phyloP scores from a whole-genome alignment of 2,329 filamentous ascomycete genomes.

The Rutstroemia sydowiana region DNA sequence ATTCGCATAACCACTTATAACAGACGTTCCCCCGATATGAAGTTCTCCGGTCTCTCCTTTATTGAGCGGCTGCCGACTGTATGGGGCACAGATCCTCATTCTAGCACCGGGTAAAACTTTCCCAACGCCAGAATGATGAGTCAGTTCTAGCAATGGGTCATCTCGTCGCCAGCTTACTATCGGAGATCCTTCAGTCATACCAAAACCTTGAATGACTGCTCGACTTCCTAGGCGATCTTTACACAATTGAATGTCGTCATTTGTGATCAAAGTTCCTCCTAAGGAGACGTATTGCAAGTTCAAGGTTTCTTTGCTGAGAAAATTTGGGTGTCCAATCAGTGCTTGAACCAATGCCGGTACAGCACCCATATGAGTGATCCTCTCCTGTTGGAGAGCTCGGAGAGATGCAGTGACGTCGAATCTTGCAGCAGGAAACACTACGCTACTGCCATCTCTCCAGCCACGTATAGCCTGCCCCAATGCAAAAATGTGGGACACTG shows the following conservation, averaged over 20 bases:
- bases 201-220: not conserved
- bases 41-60: conserved; percentile 65
- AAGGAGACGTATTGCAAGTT: conserved; percentile 3
- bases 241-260: conserved; percentile 8
- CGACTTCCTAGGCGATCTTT: conserved; percentile 2
- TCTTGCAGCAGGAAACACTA: conserved; percentile 59
- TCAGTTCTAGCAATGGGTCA: conserved; percentile 1
- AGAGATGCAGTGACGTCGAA: conserved; percentile 55
- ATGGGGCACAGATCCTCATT: conserved; percentile 2
- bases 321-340: not conserved
- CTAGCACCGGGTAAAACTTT: conserved; percentile 8
- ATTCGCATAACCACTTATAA: conserved; percentile 60
- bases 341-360: conserved; percentile 59
- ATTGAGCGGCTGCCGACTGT: conserved; percentile 51
- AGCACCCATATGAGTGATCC: conserved; percentile 43
- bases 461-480: conserved; percentile 4
- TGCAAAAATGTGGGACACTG: conserved; percentile 10
- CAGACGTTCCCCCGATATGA: conserved; percentile 70
- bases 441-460: conserved; percentile 29
- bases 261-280: conserved; percentile 11
- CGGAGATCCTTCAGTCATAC: conserved; percentile 11
- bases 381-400: conserved; percentile 43
- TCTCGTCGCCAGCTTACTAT: conserved; percentile 1
- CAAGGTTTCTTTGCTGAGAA: not conserved
- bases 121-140: conserved; percentile 10